Evolutionary conservation across 2,329 filamentous ascomycete species (phyloP), one percentile per base, ranked within the genome.

Genomic region (Cryphonectria naterciae): DNA sequence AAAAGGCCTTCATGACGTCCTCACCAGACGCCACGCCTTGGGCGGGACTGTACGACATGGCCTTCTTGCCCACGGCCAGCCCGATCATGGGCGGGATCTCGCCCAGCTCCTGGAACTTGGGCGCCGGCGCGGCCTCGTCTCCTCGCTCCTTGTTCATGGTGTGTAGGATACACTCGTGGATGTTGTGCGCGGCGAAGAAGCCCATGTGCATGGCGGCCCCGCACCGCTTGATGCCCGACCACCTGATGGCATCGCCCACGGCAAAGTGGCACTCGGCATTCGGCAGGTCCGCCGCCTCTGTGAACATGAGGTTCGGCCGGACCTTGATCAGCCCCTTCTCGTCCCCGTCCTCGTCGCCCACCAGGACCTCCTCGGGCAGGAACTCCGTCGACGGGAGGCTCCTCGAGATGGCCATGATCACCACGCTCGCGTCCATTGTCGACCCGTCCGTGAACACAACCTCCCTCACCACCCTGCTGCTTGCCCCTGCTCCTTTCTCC

Each of bases 181-280:
- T 86, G 77, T 95, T 95, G 68, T 85, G 80, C 8, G 89, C 92
- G 3, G 87, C 87, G 72, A 86, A 84, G 76, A 90, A 87, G 52
- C 92, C 93, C 84, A 91, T 89, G 77, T 92, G 88, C 86, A 95
- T 93, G 46, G 93, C 93, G 22, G 85, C 88, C 35, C 93, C 92
- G 75, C 91, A 93, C 61, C 93, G 90, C 83, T 94, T 95, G 82
- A 95, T 94, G 60, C 92, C 92, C 0, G 90, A 87, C 92, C 93
- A 95, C 64, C 84, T 82, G 43, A 86, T 87, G 22, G 92, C 82
- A 77, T 95, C 93, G 22, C 93, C 93, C 35, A 88, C 84, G 17
- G 89, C 92, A 76, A 91, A 92, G 78, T 95, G 92, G 39, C 81
- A 80, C 0, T 83, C 81, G 17, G 87, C 80, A 73, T 93, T 91